Conservation (phyloP, 768 basidiomycete genomes). For the Rubroboletus pulcherrimus region DNA sequence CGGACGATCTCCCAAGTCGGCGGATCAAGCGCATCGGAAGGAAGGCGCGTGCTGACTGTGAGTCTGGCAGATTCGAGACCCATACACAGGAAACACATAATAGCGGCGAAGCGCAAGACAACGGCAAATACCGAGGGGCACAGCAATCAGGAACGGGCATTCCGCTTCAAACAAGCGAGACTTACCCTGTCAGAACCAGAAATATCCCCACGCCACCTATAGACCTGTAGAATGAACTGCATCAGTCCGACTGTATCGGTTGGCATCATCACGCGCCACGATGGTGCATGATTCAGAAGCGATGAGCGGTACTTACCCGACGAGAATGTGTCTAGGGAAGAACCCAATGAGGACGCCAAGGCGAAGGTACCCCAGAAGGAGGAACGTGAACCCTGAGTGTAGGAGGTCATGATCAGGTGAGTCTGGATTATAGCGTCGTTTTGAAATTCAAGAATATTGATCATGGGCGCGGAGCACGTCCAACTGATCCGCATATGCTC, state of each 20-base stretch:
- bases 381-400: slow-evolving; percentile 55
- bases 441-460: slow-evolving; percentile 13
- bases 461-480: not conserved
- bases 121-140: not conserved
- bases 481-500: not conserved
- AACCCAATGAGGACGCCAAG: slow-evolving; percentile 88
- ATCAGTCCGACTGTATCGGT: not conserved
- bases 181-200: slow-evolving; percentile 82
- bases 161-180: not conserved
- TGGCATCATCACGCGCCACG: not conserved
- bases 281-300: not conserved
- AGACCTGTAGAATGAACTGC: slow-evolving; percentile 40
- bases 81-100: not conserved
- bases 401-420: slow-evolving; percentile 10
- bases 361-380: slow-evolving; percentile 78
- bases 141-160: not conserved
- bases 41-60: slow-evolving; percentile 78
- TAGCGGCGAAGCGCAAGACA: not conserved
- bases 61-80: slow-evolving; percentile 43
- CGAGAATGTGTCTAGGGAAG: slow-evolving; percentile 93
- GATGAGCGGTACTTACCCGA: slow-evolving; percentile 59
- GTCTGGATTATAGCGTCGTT: not conserved
- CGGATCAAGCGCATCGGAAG: slow-evolving; percentile 67
- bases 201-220: slow-evolving; percentile 98
- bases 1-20: slow-evolving; percentile 62